These are phyloP conservation scores for Agrostemma githago DNA, from an alignment of 148 eudicot species.

Conservation along the genomic window DNA sequence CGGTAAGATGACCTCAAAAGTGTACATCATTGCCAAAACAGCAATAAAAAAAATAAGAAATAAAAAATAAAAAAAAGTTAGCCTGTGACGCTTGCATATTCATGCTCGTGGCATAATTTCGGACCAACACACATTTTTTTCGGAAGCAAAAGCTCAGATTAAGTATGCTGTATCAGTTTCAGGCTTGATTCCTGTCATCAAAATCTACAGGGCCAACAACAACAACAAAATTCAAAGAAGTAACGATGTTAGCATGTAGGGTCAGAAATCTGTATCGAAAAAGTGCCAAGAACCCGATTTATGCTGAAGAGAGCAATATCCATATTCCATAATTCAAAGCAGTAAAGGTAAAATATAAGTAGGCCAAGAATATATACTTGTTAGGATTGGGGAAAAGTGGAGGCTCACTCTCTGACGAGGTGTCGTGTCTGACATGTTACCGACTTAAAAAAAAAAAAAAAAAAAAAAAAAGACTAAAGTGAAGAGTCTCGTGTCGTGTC, in stretches of 20 bases:
- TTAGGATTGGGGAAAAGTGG: no score
- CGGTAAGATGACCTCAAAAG: not conserved
- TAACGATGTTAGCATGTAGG: no score
- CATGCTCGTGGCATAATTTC: not conserved
- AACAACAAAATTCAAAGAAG: not conserved
- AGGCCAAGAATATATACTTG: no score
- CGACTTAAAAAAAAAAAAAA: no score
- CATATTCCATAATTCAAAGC: not conserved
- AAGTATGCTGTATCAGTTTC: not conserved
- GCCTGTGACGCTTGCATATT: not conserved
- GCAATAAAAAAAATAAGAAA: not conserved
- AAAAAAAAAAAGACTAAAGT: no score
- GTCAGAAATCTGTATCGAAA: not conserved
- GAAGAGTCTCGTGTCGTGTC: no score
- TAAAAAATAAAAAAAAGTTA: no score
- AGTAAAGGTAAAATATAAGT: not conserved
- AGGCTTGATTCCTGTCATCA: not conserved
- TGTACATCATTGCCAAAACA: not conserved
- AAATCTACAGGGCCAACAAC: conserved; percentile 4
- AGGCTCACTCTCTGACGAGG: no score
- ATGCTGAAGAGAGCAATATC: not conserved
- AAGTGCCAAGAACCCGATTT: not conserved
- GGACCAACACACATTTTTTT: not conserved
- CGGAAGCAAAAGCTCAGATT: not conserved
- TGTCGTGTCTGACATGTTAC: no score